Evolutionary conservation across 495 filamentous ascomycete genomes (phyloP), one percentile per base, ranked within the genome.

Genomic region (Aspergillus indologenus): DNA sequence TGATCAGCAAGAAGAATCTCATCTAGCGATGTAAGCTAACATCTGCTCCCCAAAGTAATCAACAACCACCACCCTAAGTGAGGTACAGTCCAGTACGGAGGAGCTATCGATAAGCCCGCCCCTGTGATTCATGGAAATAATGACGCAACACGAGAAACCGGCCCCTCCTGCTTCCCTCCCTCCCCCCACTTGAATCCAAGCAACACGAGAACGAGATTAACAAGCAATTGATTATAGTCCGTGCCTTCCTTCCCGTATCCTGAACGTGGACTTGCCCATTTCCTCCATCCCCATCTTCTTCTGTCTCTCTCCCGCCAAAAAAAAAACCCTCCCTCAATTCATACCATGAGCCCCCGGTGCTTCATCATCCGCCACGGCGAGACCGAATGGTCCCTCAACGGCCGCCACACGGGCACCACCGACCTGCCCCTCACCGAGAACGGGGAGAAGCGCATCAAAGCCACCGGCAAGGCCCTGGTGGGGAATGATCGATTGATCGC

Each of bases 351-450:
- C 11, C 92, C 94, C 5, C 83, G 92, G 51, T 87, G 92, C 71
- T 97, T 97, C 81, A 88, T 98, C 59, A 79, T 94, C 75, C 90
- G 94, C 62, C 94, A 98, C 69, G 88, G 88, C 74, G 94, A 98
- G 75, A 98, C 94, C 3, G 91, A 95, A 81, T 98, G 94, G 94
- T 96, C 92, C 1, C 83, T 97, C 43, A 91, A 90, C 66, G 94
- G 92, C 58, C 85, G 88, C 21, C 93, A 98, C 76, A 98, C 94
- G 0, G 90, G 93, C 49, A 82, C 75, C 23, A 90, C 88, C 23
- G 94, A 98, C 61, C 86, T 98, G 20, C 85, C 90, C 0, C 79
- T 98, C 11, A 98, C 94, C 1, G 72, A 83, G 14, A 90, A 91
- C 70, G 94, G 94, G 34, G 92, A 96, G 75, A 89, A 86, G 67